Percentiles rank a stretch among this genome's conserved stretches.
Conservation (phyloP, 805 yeast species). For the Ogataea methylovora region DNA sequence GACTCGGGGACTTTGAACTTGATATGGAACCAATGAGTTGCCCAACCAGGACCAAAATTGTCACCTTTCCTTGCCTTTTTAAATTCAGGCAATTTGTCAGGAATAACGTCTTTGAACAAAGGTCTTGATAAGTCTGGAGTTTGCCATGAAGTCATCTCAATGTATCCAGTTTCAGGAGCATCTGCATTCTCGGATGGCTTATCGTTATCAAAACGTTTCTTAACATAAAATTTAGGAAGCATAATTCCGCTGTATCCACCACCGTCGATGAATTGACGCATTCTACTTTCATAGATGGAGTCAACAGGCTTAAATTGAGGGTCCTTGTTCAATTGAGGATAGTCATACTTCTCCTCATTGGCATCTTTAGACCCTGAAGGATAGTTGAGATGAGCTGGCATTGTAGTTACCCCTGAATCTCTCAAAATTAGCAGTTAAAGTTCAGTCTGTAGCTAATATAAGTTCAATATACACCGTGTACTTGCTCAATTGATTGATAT, state of each 20-base stretch:
- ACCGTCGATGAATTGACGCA: conserved; percentile 63
- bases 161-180: conserved; percentile 30
- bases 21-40: conserved; percentile 88
- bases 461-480: too few species aligned
- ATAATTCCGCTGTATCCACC: conserved; percentile 73
- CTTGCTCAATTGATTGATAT: too few species aligned
- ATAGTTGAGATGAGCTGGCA: too few species aligned
- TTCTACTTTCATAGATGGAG: conserved; percentile 59
- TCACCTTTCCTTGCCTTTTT: conserved; percentile 61
- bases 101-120: conserved; percentile 50
- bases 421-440: too few species aligned
- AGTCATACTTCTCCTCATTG: conserved; percentile 14
- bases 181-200: conserved; percentile 12
- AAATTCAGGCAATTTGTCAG: conserved; percentile 38
- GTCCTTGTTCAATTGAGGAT: conserved; percentile 33
- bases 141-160: conserved; percentile 58
- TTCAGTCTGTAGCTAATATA: too few species aligned
- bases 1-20: conserved; percentile 53
- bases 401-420: too few species aligned
- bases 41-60: conserved; percentile 92
- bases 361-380: too few species aligned
- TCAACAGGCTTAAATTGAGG: conserved; percentile 78
- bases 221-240: conserved; percentile 75
- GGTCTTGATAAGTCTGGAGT: conserved; percentile 71
- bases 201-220: conserved; percentile 41